Evolutionary conservation across 805 yeast genomes (phyloP), one percentile per base, ranked within the genome.

Genomic region (Jamesozyma piceae): DNA sequence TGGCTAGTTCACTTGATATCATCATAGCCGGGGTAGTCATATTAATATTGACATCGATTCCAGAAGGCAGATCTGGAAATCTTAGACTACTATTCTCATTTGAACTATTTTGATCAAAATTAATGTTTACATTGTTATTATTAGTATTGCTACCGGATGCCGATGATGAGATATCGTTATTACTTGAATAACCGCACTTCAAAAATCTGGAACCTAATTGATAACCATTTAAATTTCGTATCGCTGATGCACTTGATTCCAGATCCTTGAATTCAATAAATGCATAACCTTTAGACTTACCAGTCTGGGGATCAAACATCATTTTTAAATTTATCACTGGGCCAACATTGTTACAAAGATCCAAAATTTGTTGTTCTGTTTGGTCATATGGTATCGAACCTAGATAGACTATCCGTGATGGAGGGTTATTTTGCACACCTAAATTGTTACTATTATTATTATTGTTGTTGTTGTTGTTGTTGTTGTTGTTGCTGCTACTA

Each of bases 371-470:
- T 53, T 87, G 95, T 59, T 90, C 97, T 0, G 96, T 84, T 56
- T 84, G 87, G 55, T 90, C 97, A 58, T 80, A 87, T 1, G 97
- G 97, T 31, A 90, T 83, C 14, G 86, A 81, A 3, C 95, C 95
- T 34, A 89, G 75, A 54, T 83, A 83, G 2, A 87, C 82, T 28
- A 74, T 75, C 44, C 63, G 48, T 4, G 63, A 54, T 17, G 63
- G 64, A n/a, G 54, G 51, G 35, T 61, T 35, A 22, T 54, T 38
- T 52, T 54, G 55, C 14, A 37, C 50, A 4, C 43, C 42, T 3
- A 38, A 21, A 33, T 44, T 41, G 10, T 35, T 39, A 32, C 46
- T 44, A 41, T 38, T 51, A 48, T 43, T 48, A 24, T 24, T 24
- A 24, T 24, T 24, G 11, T 24, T 24, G 10, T 8, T 24, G 28